Evolutionary conservation across 2,329 filamentous ascomycete species (phyloP), one percentile per base, ranked within the genome.

Genomic region (Aspergillus amoenus): DNA sequence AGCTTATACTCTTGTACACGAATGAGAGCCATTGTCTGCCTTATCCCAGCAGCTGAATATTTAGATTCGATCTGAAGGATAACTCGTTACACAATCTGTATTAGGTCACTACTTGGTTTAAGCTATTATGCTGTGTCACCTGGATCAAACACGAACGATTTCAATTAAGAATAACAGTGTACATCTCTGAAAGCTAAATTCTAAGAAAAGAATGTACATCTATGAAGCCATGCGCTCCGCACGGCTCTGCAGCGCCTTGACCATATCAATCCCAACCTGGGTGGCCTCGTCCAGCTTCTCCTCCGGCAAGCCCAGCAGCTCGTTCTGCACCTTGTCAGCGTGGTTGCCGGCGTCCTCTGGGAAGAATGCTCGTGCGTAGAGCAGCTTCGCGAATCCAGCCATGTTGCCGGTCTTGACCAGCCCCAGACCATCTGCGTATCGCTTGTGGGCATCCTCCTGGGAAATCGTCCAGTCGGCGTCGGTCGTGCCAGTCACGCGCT

Each of bases 401-500:
- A 52, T 64, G 17, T 79, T 77, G 24, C 78, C 81, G 11, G 59
- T 51, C 58, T 79, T 68, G 7, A 88, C 47, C 18, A 69, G 68
- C 52, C 77, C 76, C 55, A 77, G 59, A 0, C 79, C 85, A 1
- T 80, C 75, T 51, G 74, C 68, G 59, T 78, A 84, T 21, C 85
- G 78, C 67, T 82, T 70, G 41, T 73, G 61, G 1, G 75, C 71
- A 0, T 69, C 63, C 70, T 86, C 80, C 7, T 79, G 70, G 1
- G 66, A 75, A 55, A 90, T 79, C 2, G 67, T 78, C 87, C 87
- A 90, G 64, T 89, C 86, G 0, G 70, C 72, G 40, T 86, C 82
- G 1, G 73, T 81, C 0, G 81, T 84, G 0, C 80, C 80, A 0
- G 82, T 82, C 4, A 86, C 85, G 0, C 82, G 80, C 64, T 86